Evolutionary conservation across 495 filamentous ascomycete genomes (phyloP), one percentile per base, ranked within the genome.

Genomic region (Penicillium goetzii): DNA sequence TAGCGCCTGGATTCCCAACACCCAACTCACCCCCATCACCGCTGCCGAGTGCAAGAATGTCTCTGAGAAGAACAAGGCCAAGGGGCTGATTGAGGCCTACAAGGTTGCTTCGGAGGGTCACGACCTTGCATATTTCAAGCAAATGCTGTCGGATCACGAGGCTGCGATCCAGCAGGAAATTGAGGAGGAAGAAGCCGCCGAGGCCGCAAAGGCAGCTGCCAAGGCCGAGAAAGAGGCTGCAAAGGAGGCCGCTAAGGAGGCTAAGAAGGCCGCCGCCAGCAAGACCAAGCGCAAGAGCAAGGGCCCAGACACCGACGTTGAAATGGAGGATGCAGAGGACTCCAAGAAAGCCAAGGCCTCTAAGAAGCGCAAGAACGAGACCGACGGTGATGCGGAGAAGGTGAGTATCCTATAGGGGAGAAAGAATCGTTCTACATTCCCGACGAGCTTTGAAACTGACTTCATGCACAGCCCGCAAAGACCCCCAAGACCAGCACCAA

Each of bases 1-100:
- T 60, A 97, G 93, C 76, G 87, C 89, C 12, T 97, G 92, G 91
- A 89, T 93, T 32, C 81, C 85, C 36, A 97, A 97, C 73, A 87
- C 86, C 17, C 87, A 90, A 52, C 84, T 97, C 10, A 84, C 84
- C 36, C 86, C 91, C 11, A 81, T 96, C 25, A 88, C 93, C 65
- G 78, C 88, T 34, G 83, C 85, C n/a, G 80, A 85, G 1, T 86
- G 91, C 67, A 85, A 85, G 52, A 77, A 86, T 30, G 72, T 88
- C 59, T 80, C 87, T 23, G 82, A 87, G 62, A 84, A 87, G 63
- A 88, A 88, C 74, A 95, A 92, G 84, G 79, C 85, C 21, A 96
- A 94, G 76, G 77, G 83, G 51, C 78, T 97, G 9, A 77, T 89
- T 65, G 82, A 82, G 30, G 93, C 93, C 2, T 92, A 92, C 72